phyloP scores from a whole-genome alignment of 805 yeast species.

The Candida endomychidarum region DNA sequence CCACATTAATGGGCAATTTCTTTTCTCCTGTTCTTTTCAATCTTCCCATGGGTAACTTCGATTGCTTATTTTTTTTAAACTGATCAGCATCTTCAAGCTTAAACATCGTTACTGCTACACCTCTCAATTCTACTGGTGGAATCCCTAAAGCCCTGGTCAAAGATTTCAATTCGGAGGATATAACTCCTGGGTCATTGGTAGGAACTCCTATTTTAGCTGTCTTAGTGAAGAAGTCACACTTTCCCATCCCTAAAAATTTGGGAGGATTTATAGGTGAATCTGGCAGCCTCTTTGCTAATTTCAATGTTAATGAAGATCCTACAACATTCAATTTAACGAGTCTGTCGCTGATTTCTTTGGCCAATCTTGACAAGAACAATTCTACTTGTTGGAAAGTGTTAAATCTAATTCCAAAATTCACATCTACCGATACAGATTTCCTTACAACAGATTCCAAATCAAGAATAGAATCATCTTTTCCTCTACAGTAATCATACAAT shows the following conservation, averaged over 20 bases:
- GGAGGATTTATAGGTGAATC: conserved; percentile 74
- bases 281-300: conserved; percentile 60
- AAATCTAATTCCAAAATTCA: conserved; percentile 88
- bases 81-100: conserved; percentile 47
- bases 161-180: conserved; percentile 58
- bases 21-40: conserved; percentile 15
- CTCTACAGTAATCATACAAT: conserved; percentile 58
- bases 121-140: conserved; percentile 70
- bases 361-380: conserved; percentile 54
- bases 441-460: conserved; percentile 54
- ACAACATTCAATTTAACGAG: conserved; percentile 45
- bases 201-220: conserved; percentile 59
- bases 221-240: conserved; percentile 63
- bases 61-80: conserved; percentile 22
- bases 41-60: conserved; percentile 20
- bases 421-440: conserved; percentile 82
- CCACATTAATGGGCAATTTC: conserved; percentile 8
- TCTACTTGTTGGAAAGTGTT: conserved; percentile 61
- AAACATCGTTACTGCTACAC: conserved; percentile 70
- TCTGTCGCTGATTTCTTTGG: conserved; percentile 59
- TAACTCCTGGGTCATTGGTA: conserved; percentile 58
- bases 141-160: conserved; percentile 56
- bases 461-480: conserved; percentile 63
- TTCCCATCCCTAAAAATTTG: conserved; percentile 83
- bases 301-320: conserved; percentile 63